A percentile compares a stretch with the other conserved stretches of the same genome.
phyloP scores from a whole-genome alignment of 352 stramenopile species.

The Globisporangium perplexum region DNA sequence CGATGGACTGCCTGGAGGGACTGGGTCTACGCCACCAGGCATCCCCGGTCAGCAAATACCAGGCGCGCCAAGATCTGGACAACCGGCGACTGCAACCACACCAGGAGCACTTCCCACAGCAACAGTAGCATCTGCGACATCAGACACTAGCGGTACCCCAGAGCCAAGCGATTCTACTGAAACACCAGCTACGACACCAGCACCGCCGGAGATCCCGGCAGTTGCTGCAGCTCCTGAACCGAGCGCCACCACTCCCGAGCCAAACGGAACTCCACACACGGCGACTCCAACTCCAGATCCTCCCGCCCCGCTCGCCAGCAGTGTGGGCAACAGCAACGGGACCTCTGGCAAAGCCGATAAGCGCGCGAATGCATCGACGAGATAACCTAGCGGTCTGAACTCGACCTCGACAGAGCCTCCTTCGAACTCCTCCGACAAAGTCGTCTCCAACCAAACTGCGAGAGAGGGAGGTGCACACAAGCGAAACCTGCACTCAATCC shows the following conservation, averaged over 20 bases:
- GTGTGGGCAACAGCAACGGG: background rate
- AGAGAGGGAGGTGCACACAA: background rate
- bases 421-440: background rate
- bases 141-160: background rate
- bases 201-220: background rate
- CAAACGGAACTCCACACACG: background rate
- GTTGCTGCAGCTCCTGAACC: background rate
- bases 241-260: background rate
- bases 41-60: background rate
- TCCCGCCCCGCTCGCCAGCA: background rate
- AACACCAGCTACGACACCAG: background rate
- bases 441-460: too few species aligned
- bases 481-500: background rate
- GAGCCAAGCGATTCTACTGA: background rate
- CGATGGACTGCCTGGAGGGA: background rate
- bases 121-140: background rate
- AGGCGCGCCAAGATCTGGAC: background rate
- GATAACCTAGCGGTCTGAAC: background rate
- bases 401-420: too few species aligned
- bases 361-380: too few species aligned
- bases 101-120: background rate
- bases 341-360: background rate
- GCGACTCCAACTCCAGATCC: background rate
- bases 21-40: background rate
- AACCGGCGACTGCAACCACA: background rate